Evolutionary conservation across 1,284 basidiomycete genomes (phyloP).

Genomic region (Trametes versicolor): DNA sequence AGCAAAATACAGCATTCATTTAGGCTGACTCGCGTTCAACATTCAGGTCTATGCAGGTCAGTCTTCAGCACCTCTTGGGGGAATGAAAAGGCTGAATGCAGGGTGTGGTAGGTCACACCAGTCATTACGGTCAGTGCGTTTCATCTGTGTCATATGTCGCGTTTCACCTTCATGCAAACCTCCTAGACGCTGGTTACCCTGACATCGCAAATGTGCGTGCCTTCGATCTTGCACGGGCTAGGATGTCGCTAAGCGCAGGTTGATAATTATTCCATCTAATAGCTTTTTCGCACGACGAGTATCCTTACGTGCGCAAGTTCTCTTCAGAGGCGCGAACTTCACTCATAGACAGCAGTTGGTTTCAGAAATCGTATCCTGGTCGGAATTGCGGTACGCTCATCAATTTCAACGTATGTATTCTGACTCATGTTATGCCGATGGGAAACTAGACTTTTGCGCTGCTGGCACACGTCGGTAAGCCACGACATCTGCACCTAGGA

Average conservation of each 20-base stretch:
- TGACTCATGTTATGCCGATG: no score
- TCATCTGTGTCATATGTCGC: no score
- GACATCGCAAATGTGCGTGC: background rate
- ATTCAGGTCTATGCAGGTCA: no score
- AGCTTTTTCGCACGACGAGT: slow-evolving; percentile 3
- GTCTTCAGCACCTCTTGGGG: no score
- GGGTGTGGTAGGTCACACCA: no score
- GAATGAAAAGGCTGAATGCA: no score
- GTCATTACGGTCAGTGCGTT: no score
- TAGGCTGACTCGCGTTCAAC: no score
- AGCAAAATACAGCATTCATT: no score
- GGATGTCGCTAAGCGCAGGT: background rate
- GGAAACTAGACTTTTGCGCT: background rate
- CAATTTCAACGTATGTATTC: no score
- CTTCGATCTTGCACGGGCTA: background rate
- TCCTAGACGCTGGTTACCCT: background rate
- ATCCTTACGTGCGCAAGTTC: background rate
- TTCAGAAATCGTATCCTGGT: background rate
- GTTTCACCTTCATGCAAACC: no score
- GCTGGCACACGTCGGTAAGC: background rate
- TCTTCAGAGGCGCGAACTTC: background rate
- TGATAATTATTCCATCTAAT: background rate
- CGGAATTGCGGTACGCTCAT: background rate
- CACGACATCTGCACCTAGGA: no score
- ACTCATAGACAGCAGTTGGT: background rate